Evolutionary conservation across 257 asterid species (phyloP).

Genomic region (Solanum pimpinellifolium): DNA sequence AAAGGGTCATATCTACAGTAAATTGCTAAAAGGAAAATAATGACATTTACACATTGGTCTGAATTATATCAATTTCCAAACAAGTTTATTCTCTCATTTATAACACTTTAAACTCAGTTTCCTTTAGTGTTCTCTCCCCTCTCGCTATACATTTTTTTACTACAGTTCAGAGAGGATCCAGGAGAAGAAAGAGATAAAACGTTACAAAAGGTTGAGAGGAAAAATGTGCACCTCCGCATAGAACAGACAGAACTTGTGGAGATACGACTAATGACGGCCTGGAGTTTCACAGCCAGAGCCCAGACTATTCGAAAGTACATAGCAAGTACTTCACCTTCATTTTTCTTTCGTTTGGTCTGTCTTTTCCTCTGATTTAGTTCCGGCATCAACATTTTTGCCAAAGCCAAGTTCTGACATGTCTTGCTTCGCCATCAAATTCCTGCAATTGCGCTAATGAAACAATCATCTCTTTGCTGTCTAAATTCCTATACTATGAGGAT

Average conservation of each 20-base stretch:
- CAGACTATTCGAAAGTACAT: neutral
- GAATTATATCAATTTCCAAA: neutral
- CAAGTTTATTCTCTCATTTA: neutral
- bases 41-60: neutral
- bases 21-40: neutral
- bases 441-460: slow-evolving; percentile 14
- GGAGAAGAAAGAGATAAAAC: neutral
- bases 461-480: neutral
- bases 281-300: neutral
- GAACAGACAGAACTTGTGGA: neutral
- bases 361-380: slow-evolving; percentile 16
- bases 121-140: too few species aligned
- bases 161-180: neutral
- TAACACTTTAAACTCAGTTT: neutral
- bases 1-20: neutral
- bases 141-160: neutral
- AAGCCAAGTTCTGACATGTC: slow-evolving; percentile 92
- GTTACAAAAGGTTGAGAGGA: neutral
- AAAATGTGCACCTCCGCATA: neutral
- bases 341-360: slow-evolving; percentile 9
- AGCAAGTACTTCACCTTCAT: neutral
- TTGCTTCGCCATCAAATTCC: slow-evolving; percentile 98
- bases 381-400: slow-evolving; percentile 17
- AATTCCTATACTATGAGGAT: neutral
- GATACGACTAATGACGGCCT: neutral